phyloP scores from a whole-genome alignment of 768 basidiomycete genomes.

The Collybiopsis luxurians region DNA sequence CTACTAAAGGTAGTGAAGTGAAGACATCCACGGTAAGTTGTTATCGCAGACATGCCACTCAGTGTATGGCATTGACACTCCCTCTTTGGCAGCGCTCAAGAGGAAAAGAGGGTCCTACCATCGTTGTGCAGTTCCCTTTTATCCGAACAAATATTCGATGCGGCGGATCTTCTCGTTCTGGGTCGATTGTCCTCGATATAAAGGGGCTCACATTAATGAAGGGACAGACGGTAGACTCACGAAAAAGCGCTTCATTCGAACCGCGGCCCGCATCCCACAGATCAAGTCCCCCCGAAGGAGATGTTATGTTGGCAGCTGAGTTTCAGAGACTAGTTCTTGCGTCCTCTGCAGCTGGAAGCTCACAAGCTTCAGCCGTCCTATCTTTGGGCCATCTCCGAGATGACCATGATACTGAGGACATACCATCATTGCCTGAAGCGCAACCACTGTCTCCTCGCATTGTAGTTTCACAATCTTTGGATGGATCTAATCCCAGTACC shows the following conservation, averaged over 20 bases:
- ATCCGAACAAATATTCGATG: constrained; percentile 69
- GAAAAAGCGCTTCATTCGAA: background rate
- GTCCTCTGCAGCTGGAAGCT: background rate
- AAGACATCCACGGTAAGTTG: background rate
- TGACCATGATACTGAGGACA: background rate
- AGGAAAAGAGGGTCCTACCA: background rate
- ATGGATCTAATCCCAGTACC: background rate
- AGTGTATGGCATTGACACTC: background rate
- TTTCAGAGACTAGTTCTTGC: constrained; percentile 3
- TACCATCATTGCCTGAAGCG: background rate
- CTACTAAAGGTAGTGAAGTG: background rate
- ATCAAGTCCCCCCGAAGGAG: background rate
- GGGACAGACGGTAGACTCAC: background rate
- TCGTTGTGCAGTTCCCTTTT: constrained; percentile 28
- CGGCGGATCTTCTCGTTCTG: constrained; percentile 58
- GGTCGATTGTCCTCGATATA: constrained; percentile 63
- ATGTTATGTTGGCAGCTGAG: background rate
- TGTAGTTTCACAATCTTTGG: background rate
- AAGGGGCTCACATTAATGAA: constrained; percentile 37
- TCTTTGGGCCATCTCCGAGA: background rate
- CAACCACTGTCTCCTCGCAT: constrained; percentile 1
- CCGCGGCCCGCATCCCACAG: background rate
- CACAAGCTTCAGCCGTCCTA: background rate
- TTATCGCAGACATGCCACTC: background rate
- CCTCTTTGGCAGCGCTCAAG: background rate